Percentiles rank a stretch among this genome's conserved stretches.
phyloP scores from a whole-genome alignment of 2,329 filamentous ascomycete species.

The Cladosporium colombiae region DNA sequence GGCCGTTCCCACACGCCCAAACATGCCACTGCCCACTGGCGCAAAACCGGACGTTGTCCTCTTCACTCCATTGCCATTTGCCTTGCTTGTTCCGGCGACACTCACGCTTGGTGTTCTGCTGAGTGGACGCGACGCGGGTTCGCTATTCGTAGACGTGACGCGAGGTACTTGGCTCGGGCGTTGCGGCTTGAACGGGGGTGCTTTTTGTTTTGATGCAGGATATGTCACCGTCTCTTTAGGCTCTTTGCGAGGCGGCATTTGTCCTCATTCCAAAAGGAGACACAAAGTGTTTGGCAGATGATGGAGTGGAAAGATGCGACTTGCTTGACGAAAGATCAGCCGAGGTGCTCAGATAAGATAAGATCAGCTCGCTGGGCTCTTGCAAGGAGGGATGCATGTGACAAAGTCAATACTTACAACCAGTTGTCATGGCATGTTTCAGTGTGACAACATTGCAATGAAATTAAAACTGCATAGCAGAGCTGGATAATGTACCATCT shows the following conservation, averaged over 20 bases:
- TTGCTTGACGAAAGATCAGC: background rate
- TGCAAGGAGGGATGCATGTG: conserved; percentile 7
- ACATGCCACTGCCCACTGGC: conserved; percentile 12
- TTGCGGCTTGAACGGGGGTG: conserved; percentile 37
- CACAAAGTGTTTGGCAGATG: background rate
- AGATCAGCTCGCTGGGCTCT: background rate
- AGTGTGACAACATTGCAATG: conserved; percentile 12
- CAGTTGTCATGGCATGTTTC: background rate
- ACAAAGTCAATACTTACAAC: conserved; percentile 8
- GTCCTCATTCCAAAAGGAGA: background rate
- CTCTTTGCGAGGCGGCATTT: conserved; percentile 36
- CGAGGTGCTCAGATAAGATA: conserved; percentile 9
- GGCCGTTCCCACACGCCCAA: background rate
- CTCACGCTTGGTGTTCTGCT: conserved; percentile 8
- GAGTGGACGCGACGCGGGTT: background rate
- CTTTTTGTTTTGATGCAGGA: conserved; percentile 35
- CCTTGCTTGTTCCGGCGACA: background rate
- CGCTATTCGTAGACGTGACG: conserved; percentile 50
- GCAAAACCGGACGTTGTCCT: conserved; percentile 1
- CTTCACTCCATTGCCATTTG: background rate
- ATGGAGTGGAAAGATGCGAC: background rate
- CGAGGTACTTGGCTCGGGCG: conserved; percentile 32
- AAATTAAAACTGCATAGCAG: conserved; percentile 5
- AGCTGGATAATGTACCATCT: conserved; percentile 79
- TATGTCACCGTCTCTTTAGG: conserved; percentile 38